A percentile compares a stretch with the other conserved stretches of the same genome.
Evolutionary conservation across 805 yeast genomes (phyloP).

Genomic region (Scheffersomyces spartinae): DNA sequence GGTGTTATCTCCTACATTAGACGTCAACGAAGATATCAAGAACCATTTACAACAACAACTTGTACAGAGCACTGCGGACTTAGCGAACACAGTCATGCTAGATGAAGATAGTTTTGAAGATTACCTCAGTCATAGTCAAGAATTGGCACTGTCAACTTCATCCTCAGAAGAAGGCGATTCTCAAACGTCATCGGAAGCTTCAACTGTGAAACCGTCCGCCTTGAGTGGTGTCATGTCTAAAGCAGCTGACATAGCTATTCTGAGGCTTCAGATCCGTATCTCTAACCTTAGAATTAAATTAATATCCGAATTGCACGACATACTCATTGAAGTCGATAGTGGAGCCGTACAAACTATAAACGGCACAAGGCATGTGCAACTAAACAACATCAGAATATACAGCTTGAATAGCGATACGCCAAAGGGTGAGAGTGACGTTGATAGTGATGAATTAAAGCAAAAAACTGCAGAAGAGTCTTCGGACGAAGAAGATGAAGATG

Average conservation of each 20-base stretch:
- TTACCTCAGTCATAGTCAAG: too few relatives aligned
- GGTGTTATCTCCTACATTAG: constrained; percentile 25
- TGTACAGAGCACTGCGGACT: constrained; percentile 63
- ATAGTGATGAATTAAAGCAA: constrained; percentile 5
- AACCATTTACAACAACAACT: constrained; percentile 36
- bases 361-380: constrained; percentile 31
- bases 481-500: constrained; percentile 11
- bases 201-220: constrained; percentile 19
- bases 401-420: too few relatives aligned
- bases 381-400: constrained; percentile 19
- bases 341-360: constrained; percentile 28
- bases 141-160: too few relatives aligned
- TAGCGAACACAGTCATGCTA: constrained; percentile 49
- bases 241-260: constrained; percentile 58
- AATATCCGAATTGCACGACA: constrained; percentile 32
- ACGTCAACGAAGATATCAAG: constrained; percentile 15
- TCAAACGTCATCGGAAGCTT: constrained; percentile 15
- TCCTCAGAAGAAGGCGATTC: too few relatives aligned
- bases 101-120: too few relatives aligned
- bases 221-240: constrained; percentile 46
- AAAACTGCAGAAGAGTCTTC: constrained; percentile 3
- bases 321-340: constrained; percentile 19
- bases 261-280: constrained; percentile 44
- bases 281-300: constrained; percentile 35
- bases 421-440: constrained; percentile 10